Evolutionary conservation across 768 basidiomycete genomes (phyloP).

Genomic region (Naematelia aurantialba): DNA sequence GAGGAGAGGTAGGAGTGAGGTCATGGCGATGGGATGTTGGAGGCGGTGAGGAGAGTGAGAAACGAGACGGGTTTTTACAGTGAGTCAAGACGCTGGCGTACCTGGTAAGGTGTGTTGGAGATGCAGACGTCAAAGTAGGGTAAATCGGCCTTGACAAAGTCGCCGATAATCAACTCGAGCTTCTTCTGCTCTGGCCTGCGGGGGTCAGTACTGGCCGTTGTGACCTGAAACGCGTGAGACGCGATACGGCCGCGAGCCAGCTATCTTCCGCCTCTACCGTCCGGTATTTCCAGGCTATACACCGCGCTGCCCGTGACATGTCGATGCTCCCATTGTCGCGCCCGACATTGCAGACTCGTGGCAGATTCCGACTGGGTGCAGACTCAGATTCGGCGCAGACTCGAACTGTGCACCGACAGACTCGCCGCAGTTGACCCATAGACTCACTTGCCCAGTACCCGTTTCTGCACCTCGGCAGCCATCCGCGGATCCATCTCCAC

Average conservation of each 20-base stretch:
- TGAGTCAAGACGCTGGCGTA: conserved; percentile 24
- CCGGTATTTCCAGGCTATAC: too few relatives aligned
- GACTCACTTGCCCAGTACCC: conserved; percentile 95
- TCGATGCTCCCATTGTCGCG: too few relatives aligned
- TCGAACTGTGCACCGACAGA: too few relatives aligned
- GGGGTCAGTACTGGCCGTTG: too few relatives aligned
- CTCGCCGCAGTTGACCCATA: too few relatives aligned
- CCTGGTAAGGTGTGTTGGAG: conserved; percentile 96
- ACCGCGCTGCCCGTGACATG: too few relatives aligned
- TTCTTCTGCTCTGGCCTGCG: conserved; percentile 94
- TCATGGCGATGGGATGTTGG: background rate
- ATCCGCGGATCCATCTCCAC: conserved; percentile 93
- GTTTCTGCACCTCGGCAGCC: conserved; percentile 95
- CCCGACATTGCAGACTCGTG: too few relatives aligned
- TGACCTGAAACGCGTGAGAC: too few relatives aligned
- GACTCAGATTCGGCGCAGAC: too few relatives aligned
- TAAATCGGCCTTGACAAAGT: conserved; percentile 95
- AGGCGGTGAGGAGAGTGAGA: background rate
- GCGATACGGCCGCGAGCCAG: too few relatives aligned
- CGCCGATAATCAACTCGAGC: conserved; percentile 90
- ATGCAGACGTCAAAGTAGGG: conserved; percentile 99
- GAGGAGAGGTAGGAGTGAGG: background rate
- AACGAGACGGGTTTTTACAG: background rate
- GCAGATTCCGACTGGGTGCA: too few relatives aligned
- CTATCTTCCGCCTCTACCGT: too few relatives aligned